Evolutionary conservation across 169 alveolate genomes (phyloP), one percentile per base, ranked within the genome.

Genomic region (Plasmodium vivax): DNA sequence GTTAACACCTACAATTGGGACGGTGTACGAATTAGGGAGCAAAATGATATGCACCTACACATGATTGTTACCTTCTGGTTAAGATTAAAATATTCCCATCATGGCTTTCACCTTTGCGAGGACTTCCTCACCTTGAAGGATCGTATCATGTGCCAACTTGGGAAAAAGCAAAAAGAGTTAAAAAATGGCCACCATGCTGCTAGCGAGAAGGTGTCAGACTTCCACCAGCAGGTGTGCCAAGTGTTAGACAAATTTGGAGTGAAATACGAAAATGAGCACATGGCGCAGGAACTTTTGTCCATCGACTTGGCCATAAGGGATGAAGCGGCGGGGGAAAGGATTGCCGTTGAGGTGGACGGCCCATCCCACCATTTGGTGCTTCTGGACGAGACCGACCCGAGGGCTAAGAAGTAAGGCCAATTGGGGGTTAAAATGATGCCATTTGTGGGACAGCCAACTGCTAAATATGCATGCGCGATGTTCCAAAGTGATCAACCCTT

Each of bases 261-360:
- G n/a, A 71, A 68, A 38, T 92, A 92, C 75, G 73, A 71, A 32
- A 92, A 92, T 27, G 95, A 92, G 79, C 72, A 82, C 43, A 92
- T 92, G 43, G 83, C 95, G 27, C 81, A 92, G 77, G 95, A 92
- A 72, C 47, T 92, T 9, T 92, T 92, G 56, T 43, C 81, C 4
- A 47, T 92, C n/a, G 95, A 92, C 58, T 82, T 92, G 77, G 68
- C 27, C 75, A 82, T 92, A 72, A 83, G 36, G 56, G 43, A 27
- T 38, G 82, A 80, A 34, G n/a, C 38, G 5, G 30, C 19, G 10
- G 51, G 54, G 27, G 75, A 92, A 36, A 92, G 82, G 68, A 43
- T 92, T 19, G 95, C 95, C 32, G 83, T 92, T 32, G 95, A 92
- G 77, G 71, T 92, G 16, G 95, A 92, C 41, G 95, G 95, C 43